Evolutionary conservation across 306 rosid species (phyloP), one percentile per base, ranked within the genome.

Genomic region (Dryas octopetala): DNA sequence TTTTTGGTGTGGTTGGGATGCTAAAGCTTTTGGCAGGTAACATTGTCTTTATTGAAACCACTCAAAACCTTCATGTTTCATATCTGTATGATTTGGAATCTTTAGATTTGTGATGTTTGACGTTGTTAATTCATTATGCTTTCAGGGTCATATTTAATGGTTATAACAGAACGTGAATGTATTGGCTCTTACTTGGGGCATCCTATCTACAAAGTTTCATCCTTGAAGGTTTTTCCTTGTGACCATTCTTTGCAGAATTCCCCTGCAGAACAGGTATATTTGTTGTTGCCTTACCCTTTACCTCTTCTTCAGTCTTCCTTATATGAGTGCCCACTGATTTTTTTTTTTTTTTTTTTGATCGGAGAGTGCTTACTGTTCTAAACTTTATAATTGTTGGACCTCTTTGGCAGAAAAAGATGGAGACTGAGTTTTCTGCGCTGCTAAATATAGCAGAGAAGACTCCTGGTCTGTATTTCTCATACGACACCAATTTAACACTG

Each of bases 131-230:
- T 69, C 63, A 7, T 59, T 44, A 7, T 76, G 64, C 68, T 63
- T 65, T 41, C 78, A 94, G 97, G 98, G 50, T 91, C 97, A 66
- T 95, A 95, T 82, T 79, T 95, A 74, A 63, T 95, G 71, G 97
- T 89, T 75, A 85, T 95, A 82, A 86, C 93, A 7, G 91, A 89
- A 66, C 81, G 83, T 60, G 91, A 92, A 76, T 77, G 75, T 71
- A 89, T 85, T 64, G 99, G 99, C 59, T 83, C 96, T 71, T 90
- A 91, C 87, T 44, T 88, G 93, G 99, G 99, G 74, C 88, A 92
- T 89, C 89, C 96, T 13, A 89, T 95, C 75, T 91, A 71, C 82
- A 92, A 87, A 84, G 47, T 95, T 72, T 76, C 85, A 60, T 83
- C 89, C 49, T 62, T 92, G 88, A 90, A 92, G 82, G 81, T 89